Evolutionary conservation across 139 green algal genomes (phyloP), one percentile per base, ranked within the genome.

Genomic region (Asterochloris sp.): DNA sequence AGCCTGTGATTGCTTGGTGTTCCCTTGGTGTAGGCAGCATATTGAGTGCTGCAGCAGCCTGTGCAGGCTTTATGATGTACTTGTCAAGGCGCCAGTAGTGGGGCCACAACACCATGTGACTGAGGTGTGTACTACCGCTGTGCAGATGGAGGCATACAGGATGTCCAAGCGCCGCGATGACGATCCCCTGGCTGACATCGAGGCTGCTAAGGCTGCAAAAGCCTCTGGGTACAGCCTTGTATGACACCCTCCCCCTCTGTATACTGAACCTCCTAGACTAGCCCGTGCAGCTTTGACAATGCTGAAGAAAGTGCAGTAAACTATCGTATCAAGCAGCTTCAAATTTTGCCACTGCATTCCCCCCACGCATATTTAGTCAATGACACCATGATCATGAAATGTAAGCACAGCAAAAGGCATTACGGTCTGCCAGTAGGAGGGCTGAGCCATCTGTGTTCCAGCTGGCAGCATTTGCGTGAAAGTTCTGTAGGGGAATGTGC

Each of bases 91-190:
- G 6, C 38, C 38, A 54, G 4, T 54, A 6, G 38, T 54, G 38
- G 38, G 38, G 38, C 38, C 6, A 6, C 38, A 54, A 54, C 38
- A 54, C 4, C 38, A 54, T 54, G 38, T 54, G 38, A 54, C 38
- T 54, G 38, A 54, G 4, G 38, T 54, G 38, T 54, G 38, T 6
- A 54, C 38, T 54, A 54, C 2, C 38, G 38, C 38, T 54, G 38
- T 54, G 38, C 38, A 54, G 76, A 99, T 99, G 97, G 97, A 99
- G 91, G 97, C 97, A 1, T 99, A 98, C 86, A 86, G 95, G 28
- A 79, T 98, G 67, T 94, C 90, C 66, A 91, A 89, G 84, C 26
- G 47, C 26, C 78, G 94, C 0, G 84, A 66, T 0, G 93, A 96
- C 29, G 95, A 98, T 85, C 95, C 96, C 19, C 92, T 98, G 84